phyloP scores from a whole-genome alignment of 331 rosid species.

The Arachis monticola region DNA sequence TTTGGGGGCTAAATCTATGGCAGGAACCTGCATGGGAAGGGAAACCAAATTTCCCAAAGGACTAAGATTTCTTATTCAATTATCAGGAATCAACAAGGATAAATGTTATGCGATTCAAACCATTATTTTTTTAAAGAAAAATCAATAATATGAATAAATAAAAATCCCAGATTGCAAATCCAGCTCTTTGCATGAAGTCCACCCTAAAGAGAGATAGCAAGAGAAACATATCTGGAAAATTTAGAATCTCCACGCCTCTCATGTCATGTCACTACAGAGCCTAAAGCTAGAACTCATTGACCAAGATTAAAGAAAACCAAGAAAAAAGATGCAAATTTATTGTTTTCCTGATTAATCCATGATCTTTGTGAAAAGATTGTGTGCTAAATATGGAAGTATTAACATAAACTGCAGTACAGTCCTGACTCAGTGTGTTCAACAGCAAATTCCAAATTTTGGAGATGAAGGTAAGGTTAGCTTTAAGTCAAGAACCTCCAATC shows the following conservation, averaged over 20 bases:
- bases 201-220: constrained; percentile 2
- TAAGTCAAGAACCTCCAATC: no score
- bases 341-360: no score
- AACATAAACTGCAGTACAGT: no score
- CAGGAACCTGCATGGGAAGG: constrained; percentile 22
- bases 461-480: no score
- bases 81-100: constrained; percentile 29
- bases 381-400: no score
- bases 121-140: neutral
- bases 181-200: neutral
- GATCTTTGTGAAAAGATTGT: no score
- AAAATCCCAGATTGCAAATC: neutral
- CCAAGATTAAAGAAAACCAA: neutral
- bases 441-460: no score
- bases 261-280: neutral
- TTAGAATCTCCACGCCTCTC: neutral
- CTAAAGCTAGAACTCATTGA: neutral
- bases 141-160: constrained; percentile 16
- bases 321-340: no score
- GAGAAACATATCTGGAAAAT: neutral
- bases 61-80: constrained; percentile 11
- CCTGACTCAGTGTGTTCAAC: no score
- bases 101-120: neutral
- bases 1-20: constrained; percentile 25
- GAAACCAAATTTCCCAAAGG: constrained; percentile 6